A percentile compares a stretch with the other conserved stretches of the same genome.
phyloP scores from a whole-genome alignment of 176 grass and related monocot species.

The Phoenix roebelenii region DNA sequence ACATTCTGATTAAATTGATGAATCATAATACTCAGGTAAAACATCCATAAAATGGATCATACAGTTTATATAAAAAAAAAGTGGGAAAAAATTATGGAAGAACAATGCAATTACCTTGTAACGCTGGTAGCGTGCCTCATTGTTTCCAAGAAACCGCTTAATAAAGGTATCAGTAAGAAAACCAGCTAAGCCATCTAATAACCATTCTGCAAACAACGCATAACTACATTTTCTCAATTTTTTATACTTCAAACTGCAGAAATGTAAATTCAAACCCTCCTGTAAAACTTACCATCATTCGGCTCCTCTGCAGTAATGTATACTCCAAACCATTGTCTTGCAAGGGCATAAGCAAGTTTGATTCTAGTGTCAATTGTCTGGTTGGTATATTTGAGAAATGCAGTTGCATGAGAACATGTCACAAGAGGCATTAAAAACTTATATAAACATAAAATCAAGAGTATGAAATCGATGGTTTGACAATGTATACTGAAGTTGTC shows the following conservation, averaged over 20 bases:
- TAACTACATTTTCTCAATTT: neutral
- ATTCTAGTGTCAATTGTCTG: constrained; percentile 93
- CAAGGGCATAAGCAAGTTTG: constrained; percentile 78
- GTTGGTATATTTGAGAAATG: constrained; percentile 3
- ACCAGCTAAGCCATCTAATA: constrained; percentile 91
- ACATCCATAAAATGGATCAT: too few relatives aligned
- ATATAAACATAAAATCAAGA: constrained; percentile 3
- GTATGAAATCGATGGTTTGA: neutral
- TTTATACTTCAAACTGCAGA: neutral
- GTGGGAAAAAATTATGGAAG: too few relatives aligned
- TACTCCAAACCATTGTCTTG: constrained; percentile 98
- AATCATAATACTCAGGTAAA: too few relatives aligned
- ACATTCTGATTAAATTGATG: too few relatives aligned
- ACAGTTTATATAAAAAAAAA: too few relatives aligned
- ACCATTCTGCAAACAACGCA: constrained; percentile 66
- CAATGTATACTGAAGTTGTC: too few relatives aligned
- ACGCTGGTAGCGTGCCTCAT: constrained; percentile 80
- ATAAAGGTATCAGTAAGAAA: constrained; percentile 89
- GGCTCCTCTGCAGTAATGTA: constrained; percentile 81
- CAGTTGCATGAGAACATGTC: neutral
- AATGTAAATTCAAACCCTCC: too few relatives aligned
- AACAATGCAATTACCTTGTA: constrained; percentile 51
- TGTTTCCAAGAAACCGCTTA: constrained; percentile 89
- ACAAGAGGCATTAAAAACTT: constrained; percentile 2
- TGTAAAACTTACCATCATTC: constrained; percentile 55